These are phyloP conservation scores for Dendryphion nanum DNA, from an alignment of 2,329 filamentous ascomycete species.

Conservation along the genomic window DNA sequence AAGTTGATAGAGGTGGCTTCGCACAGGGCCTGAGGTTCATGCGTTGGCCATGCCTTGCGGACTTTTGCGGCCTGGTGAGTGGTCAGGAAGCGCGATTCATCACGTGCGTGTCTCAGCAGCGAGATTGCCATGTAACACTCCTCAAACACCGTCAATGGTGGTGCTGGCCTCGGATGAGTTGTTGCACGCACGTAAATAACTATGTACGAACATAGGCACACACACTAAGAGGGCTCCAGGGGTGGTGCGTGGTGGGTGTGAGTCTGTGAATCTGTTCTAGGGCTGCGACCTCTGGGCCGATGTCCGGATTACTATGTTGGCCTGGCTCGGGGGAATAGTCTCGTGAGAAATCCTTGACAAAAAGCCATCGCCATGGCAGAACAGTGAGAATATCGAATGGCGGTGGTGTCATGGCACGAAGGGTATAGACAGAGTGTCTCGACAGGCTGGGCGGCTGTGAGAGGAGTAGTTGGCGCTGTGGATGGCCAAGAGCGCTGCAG, in stretches of 20 bases:
- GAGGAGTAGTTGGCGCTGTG: constrained; percentile 25
- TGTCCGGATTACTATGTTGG: no score
- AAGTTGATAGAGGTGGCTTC: constrained; percentile 25
- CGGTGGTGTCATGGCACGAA: constrained; percentile 28
- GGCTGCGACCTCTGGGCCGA: no score
- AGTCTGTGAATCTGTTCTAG: no score
- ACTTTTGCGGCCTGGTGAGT: constrained; percentile 16
- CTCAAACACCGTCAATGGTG: constrained; percentile 30
- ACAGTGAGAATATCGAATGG: constrained; percentile 17
- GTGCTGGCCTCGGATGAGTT: no score
- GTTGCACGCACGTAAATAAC: no score
- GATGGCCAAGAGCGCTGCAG: constrained; percentile 25
- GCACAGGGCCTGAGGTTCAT: constrained; percentile 27
- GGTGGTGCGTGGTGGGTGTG: no score
- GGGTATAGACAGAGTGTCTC: constrained; percentile 20
- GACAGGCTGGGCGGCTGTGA: constrained; percentile 8
- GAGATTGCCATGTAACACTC: constrained; percentile 37
- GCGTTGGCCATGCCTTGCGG: constrained; percentile 36
- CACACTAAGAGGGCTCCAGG: no score
- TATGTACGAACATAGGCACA: no score
- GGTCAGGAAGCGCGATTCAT: constrained; percentile 15
- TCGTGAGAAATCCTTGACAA: no score
- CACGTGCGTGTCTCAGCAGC: constrained; percentile 38
- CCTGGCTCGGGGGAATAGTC: no score
- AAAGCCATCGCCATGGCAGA: no score